These are phyloP conservation scores for Sungouiozyma ichnusensis DNA, from an alignment of 805 yeast genomes.

Conservation along the genomic window DNA sequence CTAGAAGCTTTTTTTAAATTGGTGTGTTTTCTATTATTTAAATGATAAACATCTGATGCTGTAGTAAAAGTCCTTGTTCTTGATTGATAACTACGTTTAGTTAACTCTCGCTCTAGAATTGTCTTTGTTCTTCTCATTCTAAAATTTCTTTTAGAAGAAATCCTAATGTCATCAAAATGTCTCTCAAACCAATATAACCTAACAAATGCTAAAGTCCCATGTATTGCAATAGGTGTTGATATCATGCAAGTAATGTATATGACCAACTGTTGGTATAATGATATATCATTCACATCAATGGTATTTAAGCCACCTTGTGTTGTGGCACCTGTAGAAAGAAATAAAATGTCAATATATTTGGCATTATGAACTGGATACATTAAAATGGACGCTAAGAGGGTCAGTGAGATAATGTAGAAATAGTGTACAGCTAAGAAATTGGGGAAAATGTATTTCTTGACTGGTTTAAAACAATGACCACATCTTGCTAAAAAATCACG, in stretches of 20 bases:
- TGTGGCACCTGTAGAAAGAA: constrained; percentile 62
- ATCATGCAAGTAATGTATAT: constrained; percentile 52
- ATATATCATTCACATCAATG: constrained; percentile 50
- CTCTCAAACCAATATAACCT: constrained; percentile 86
- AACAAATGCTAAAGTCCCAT: constrained; percentile 63
- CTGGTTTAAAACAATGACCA: constrained; percentile 27
- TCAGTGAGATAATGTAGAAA: constrained; percentile 50
- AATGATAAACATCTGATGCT: not conserved
- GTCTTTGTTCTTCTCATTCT: constrained; percentile 63
- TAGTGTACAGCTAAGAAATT: constrained; percentile 55
- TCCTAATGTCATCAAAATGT: constrained; percentile 72
- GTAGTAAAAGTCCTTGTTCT: not conserved
- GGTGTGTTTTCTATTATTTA: not conserved
- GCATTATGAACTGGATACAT: constrained; percentile 64
- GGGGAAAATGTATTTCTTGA: constrained; percentile 32
- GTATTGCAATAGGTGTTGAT: constrained; percentile 83
- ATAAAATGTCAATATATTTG: constrained; percentile 67
- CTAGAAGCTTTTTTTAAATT: not conserved
- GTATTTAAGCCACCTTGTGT: constrained; percentile 94
- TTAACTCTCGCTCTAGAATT: constrained; percentile 24
- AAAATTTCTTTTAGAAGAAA: constrained; percentile 65
- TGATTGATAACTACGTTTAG: constrained; percentile 15
- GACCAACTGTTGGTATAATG: constrained; percentile 70
- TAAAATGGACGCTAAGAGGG: constrained; percentile 60
- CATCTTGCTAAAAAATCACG: constrained; percentile 30